A percentile compares a stretch with the other conserved stretches of the same genome.
Evolutionary conservation across 306 rosid species (phyloP).

Genomic region (Canavalia ensiformis): DNA sequence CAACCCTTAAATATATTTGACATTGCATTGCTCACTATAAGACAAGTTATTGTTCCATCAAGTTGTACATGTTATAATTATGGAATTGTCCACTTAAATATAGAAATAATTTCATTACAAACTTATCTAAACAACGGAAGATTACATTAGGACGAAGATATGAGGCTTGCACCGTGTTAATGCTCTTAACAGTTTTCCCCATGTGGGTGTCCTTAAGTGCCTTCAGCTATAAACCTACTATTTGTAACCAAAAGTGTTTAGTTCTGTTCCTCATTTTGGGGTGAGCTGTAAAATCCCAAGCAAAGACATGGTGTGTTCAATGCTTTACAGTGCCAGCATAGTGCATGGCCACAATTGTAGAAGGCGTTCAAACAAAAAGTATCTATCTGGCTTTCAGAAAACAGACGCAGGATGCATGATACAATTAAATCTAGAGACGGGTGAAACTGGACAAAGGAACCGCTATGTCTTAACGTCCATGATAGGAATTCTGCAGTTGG

Average conservation of each 20-base stretch:
- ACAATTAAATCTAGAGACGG: neutral
- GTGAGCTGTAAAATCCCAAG: conserved; percentile 25
- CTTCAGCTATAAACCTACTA: neutral
- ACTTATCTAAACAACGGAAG: neutral
- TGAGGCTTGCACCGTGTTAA: conserved; percentile 13
- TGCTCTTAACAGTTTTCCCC: conserved; percentile 13
- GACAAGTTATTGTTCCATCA: conserved; percentile 17
- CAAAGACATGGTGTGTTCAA: conserved; percentile 31
- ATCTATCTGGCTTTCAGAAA: conserved; percentile 26
- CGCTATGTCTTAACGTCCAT: conserved; percentile 4
- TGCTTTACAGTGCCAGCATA: conserved; percentile 19
- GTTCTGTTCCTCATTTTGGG: conserved; percentile 26
- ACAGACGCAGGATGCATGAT: conserved; percentile 29
- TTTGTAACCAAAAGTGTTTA: conserved; percentile 7
- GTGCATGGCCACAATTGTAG: conserved; percentile 9
- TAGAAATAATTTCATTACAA: neutral
- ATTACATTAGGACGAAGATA: conserved; percentile 9
- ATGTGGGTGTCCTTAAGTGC: conserved; percentile 25
- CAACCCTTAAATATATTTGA: conserved; percentile 16
- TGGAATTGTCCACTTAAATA: conserved; percentile 31
- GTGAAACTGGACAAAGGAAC: conserved; percentile 14
- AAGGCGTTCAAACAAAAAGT: conserved; percentile 18
- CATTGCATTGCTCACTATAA: neutral
- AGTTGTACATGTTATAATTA: neutral
- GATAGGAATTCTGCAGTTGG: conserved; percentile 22